Base-by-base conservation (phyloP, 2,329 filamentous ascomycete genomes). In the Atkinsonella texensis region DNA sequence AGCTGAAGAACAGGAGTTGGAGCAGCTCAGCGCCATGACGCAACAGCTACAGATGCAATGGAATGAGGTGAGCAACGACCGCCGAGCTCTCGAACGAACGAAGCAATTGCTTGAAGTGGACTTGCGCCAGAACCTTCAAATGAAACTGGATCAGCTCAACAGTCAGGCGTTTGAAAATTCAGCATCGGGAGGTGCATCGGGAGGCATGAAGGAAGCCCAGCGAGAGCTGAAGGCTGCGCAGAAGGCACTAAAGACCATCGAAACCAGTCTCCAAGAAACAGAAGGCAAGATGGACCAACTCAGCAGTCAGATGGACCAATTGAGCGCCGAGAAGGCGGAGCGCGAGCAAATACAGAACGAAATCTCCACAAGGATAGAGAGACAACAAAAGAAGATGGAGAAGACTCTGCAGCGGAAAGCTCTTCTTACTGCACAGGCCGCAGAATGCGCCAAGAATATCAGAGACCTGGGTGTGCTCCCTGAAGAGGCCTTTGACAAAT, bases 401-500 rank as follows among this genome's bases (percentile, higher is more conserved):
- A 95, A 91, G 74, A 89, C 84, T 58, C 85, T 95, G 63, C 86
- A 90, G 59, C 89, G 89, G 68, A 93, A 91, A 65, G 87, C 89
- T 12, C 76, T 89, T 3, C 74, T 94, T 55, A 85, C 81, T 15
- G 79, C 84, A 46, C 85, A 89, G 63, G 84, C 87, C 18, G 80
- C 83, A 2, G 89, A 95, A 61, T 88, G 87, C 56, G 84, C 84
- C 54, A 85, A 89, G 63, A 91, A 90, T 56, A 97, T 98, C 60
- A 85, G 91, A 46, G 89, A 95, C 58, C 75, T 98, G 7, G 93
- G 93, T 58, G 90, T 95, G 17, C 76, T 98, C 15, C 91, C 93
- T 0, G 90, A 97, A 55, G 90, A 96, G 61, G 89, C 91, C 0
- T 93, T 95, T 64, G 87, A 87, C 58, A 93, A 90, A 62, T 98